Evolutionary conservation across 306 rosid genomes (phyloP), one percentile per base, ranked within the genome.

Genomic region (Biancaea sappan): DNA sequence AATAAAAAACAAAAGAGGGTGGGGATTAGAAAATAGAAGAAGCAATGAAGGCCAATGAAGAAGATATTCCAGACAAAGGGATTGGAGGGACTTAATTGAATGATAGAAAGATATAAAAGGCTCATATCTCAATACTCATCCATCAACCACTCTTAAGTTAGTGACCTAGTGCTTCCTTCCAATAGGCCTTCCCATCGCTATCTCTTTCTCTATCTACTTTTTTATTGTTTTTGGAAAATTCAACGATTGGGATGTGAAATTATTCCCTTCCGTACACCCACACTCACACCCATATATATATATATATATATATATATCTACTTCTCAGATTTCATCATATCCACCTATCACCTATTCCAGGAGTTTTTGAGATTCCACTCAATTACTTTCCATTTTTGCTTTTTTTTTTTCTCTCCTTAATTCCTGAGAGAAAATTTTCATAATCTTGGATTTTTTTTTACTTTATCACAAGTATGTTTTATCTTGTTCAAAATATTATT

Each of bases 41-140:
- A 25, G 77, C 84, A 79, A 59, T 35, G 96, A 79, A 86, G 91
- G 97, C 73, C 91, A 86, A 64, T 66, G 89, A 86, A 77, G 89
- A 92, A 80, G 90, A 92, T 88, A 92, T 92, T 88, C 93, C 96
- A 89, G 93, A 89, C 91, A 82, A 79, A 58, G 88, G 88, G 83
- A 83, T 84, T 71, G 81, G 77, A 75, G 66, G 77, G 79, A 73
- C 80, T 62, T 69, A 54, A 83, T 73, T 79, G 44, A 60, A 60
- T 59, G 44, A 34, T 63, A 89, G 81, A 88, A 82, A 80, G 79
- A 84, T 82, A 86, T 85, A 70, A n/a, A n/a, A n/a, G n/a, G n/a
- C n/a, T n/a, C n/a, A n/a, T n/a, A n/a, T n/a, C n/a, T n/a, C n/a
- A n/a, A n/a, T n/a, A n/a, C n/a, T n/a, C n/a, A n/a, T n/a, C n/a